phyloP scores from a whole-genome alignment of 805 yeast genomes.

The Candida sphagnicola region DNA sequence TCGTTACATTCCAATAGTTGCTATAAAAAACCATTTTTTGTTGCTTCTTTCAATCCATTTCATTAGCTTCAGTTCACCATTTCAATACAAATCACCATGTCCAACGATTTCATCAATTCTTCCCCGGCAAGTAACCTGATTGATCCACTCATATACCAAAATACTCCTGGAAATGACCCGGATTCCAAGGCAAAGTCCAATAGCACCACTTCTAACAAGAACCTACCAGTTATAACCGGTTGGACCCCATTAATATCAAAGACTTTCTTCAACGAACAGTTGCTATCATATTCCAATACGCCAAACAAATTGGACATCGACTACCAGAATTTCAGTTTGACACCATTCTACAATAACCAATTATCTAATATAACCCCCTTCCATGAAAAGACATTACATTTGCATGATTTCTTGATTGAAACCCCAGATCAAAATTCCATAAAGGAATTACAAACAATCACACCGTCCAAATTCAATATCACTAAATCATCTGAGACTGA shows the following conservation, averaged over 20 bases:
- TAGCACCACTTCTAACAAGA: constrained; percentile 1
- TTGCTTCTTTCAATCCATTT: too few species aligned
- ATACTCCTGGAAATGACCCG: constrained; percentile 1
- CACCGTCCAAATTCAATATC: constrained; percentile 33
- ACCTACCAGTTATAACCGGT: constrained; percentile 22
- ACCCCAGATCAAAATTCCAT: constrained; percentile 28
- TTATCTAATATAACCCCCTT: constrained; percentile 37
- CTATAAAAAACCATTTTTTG: too few species aligned
- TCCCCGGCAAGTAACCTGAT: constrained; percentile 31
- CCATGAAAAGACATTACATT: constrained; percentile 38
- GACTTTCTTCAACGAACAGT: constrained; percentile 31
- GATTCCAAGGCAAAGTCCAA: not conserved
- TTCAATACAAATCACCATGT: constrained; percentile 11
- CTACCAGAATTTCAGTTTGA: constrained; percentile 30
- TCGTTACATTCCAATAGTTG: too few species aligned
- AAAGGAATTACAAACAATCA: constrained; percentile 33
- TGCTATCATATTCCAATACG: constrained; percentile 31
- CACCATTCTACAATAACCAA: constrained; percentile 32
- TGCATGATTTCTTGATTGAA: constrained; percentile 42
- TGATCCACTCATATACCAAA: constrained; percentile 31
- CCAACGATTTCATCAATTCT: constrained; percentile 28
- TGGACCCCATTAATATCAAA: constrained; percentile 43
- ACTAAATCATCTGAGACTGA: constrained; percentile 17
- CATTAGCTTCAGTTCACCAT: too few species aligned
- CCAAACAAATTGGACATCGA: constrained; percentile 24